These are phyloP conservation scores for Malus orientalis DNA, from an alignment of 306 rosid species.

Conservation along the genomic window DNA sequence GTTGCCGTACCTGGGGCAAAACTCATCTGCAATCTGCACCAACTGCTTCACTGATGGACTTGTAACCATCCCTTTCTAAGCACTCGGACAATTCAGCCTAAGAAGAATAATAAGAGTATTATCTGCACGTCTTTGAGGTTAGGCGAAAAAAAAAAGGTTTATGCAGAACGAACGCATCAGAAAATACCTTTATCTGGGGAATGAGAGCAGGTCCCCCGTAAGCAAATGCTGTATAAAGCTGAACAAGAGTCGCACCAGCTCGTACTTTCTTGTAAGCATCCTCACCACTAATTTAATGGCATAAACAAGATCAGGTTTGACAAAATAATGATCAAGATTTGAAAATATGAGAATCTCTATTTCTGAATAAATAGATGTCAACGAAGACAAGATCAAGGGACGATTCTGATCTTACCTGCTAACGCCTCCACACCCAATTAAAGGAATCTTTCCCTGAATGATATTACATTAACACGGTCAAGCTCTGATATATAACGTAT, in stretches of 20 bases:
- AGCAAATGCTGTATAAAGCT: conserved; percentile 87
- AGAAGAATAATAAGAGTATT: background rate
- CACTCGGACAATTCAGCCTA: conserved; percentile 78
- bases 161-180: background rate
- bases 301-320: background rate
- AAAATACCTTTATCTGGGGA: conserved; percentile 85
- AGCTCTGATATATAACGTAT: background rate
- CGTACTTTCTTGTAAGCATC: conserved; percentile 85
- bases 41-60: conserved; percentile 70
- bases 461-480: conserved; percentile 18
- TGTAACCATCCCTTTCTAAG: conserved; percentile 93
- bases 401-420: conserved; percentile 49
- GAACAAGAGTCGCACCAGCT: conserved; percentile 93
- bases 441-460: conserved; percentile 76
- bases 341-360: background rate
- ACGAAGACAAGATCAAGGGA: background rate
- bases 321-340: background rate
- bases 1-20: background rate
- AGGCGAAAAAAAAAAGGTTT: background rate
- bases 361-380: background rate
- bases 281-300: conserved; percentile 59
- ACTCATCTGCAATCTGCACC: conserved; percentile 76
- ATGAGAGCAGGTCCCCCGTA: conserved; percentile 95
- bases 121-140: background rate
- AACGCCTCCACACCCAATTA: conserved; percentile 87